Percentiles rank a stretch among this genome's conserved stretches.
Conservation (phyloP, 257 asterid genomes). For the Solanum clarkiae region DNA sequence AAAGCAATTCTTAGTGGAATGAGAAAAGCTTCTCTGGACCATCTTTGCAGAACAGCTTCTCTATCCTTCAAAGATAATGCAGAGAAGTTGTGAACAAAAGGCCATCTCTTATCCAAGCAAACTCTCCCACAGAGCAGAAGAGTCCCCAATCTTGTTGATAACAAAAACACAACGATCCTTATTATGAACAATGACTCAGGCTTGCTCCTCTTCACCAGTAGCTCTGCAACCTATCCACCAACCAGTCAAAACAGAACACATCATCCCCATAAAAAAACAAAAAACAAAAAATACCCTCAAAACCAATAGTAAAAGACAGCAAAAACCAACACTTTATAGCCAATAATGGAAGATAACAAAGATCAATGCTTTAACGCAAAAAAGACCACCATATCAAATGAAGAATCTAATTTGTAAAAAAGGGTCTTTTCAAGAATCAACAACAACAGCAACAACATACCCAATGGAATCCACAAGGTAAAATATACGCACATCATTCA, state of each 20-base stretch:
- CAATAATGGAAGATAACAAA: not conserved
- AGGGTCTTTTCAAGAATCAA: not conserved
- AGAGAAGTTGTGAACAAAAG: constrained; percentile 55
- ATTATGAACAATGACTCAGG: constrained; percentile 39
- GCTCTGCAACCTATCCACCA: constrained; percentile 58
- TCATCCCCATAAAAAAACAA: not conserved
- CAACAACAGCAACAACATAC: too few relatives aligned
- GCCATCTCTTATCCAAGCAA: constrained; percentile 60
- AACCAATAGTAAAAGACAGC: not conserved
- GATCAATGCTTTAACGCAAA: not conserved
- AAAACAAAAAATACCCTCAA: not conserved
- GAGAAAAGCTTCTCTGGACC: constrained; percentile 44
- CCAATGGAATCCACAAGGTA: too few relatives aligned
- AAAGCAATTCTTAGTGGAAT: constrained; percentile 47
- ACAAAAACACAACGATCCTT: constrained; percentile 28
- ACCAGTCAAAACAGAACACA: not conserved
- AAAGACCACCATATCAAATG: not conserved
- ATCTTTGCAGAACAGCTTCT: constrained; percentile 53
- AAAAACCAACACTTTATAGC: not conserved
- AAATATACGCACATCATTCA: too few relatives aligned
- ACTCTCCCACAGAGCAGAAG: constrained; percentile 55
- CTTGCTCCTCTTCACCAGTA: constrained; percentile 30
- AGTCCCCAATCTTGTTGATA: constrained; percentile 73
- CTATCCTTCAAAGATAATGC: constrained; percentile 52
- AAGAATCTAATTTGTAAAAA: not conserved